phyloP scores from a whole-genome alignment of 108 stramenopile genomes.

The Skeletonema tropicum region DNA sequence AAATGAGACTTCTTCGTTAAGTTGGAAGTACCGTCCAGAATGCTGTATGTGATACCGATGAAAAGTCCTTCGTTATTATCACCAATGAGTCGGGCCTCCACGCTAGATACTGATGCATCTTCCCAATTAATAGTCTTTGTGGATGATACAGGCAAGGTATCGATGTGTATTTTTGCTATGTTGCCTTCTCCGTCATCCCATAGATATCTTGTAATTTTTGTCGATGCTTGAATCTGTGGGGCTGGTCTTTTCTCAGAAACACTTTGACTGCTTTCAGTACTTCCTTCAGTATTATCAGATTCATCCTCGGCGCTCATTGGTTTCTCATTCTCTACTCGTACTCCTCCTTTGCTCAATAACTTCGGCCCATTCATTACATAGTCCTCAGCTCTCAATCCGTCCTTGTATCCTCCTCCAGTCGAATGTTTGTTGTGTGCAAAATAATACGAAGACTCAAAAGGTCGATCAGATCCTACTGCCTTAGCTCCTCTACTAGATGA shows the following conservation, averaged over 20 bases:
- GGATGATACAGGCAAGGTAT: conserved; percentile 56
- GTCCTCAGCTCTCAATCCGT: conserved; percentile 82
- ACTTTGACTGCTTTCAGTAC: conserved; percentile 3
- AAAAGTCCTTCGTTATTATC: conserved; percentile 47
- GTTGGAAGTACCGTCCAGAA: conserved; percentile 7
- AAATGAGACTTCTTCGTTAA: conserved; percentile 52
- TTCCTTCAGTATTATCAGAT: neutral
- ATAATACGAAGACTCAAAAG: conserved; percentile 81
- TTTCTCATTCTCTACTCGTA: conserved; percentile 27
- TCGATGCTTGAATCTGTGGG: conserved; percentile 16
- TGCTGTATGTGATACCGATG: conserved; percentile 23
- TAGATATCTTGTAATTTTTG: conserved; percentile 67
- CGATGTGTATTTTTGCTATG: conserved; percentile 77
- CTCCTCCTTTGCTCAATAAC: conserved; percentile 63
- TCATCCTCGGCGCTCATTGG: conserved; percentile 1
- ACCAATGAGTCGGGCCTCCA: conserved; percentile 51
- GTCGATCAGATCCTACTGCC: conserved; percentile 37
- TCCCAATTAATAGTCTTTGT: conserved; percentile 47
- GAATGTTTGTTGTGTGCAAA: conserved; percentile 70
- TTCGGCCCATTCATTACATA: conserved; percentile 84
- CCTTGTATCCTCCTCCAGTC: conserved; percentile 72
- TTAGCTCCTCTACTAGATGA: neutral
- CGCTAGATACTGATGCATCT: conserved; percentile 45
- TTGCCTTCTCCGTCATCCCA: conserved; percentile 81
- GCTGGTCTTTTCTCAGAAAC: conserved; percentile 9